Conservation (phyloP, 108 stramenopile species). For the Cyclostephanos invisitatus region DNA sequence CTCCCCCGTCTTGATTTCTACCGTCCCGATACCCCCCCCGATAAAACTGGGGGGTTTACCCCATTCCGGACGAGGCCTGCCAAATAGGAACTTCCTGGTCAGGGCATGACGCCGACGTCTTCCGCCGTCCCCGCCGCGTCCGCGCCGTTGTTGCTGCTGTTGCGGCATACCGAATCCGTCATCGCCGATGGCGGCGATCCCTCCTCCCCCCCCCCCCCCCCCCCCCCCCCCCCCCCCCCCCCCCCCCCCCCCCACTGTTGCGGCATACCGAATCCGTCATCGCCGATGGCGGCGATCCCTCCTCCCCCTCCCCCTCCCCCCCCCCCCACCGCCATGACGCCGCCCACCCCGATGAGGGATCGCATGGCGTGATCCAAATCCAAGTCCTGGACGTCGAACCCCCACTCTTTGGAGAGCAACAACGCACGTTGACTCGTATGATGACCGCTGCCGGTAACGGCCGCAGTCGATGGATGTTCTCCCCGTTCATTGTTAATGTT, state of each 20-base stretch:
- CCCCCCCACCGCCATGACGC: neutral
- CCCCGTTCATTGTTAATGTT: conserved; percentile 7
- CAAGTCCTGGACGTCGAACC: conserved; percentile 56
- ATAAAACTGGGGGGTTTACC: conserved; percentile 72
- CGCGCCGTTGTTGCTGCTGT: conserved; percentile 22
- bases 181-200: too few relatives aligned
- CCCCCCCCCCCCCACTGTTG: too few relatives aligned
- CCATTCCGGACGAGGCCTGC: conserved; percentile 58
- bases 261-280: too few relatives aligned
- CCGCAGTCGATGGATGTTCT: neutral
- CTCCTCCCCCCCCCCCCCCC: too few relatives aligned
- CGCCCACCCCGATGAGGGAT: conserved; percentile 51
- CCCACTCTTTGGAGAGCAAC: conserved; percentile 14
- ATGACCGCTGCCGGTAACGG: neutral
- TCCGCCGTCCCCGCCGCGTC: too few relatives aligned
- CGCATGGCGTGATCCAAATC: conserved; percentile 67
- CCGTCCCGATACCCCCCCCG: conserved; percentile 78
- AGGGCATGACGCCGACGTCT: conserved; percentile 26
- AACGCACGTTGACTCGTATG: conserved; percentile 15
- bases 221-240: too few relatives aligned
- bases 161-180: neutral
- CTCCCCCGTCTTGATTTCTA: conserved; percentile 39
- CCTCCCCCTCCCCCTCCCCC: neutral
- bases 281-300: neutral
- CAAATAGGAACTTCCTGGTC: conserved; percentile 59